phyloP scores from a whole-genome alignment of 108 stramenopile genomes.

The Pseudonitzschia multiseries region DNA sequence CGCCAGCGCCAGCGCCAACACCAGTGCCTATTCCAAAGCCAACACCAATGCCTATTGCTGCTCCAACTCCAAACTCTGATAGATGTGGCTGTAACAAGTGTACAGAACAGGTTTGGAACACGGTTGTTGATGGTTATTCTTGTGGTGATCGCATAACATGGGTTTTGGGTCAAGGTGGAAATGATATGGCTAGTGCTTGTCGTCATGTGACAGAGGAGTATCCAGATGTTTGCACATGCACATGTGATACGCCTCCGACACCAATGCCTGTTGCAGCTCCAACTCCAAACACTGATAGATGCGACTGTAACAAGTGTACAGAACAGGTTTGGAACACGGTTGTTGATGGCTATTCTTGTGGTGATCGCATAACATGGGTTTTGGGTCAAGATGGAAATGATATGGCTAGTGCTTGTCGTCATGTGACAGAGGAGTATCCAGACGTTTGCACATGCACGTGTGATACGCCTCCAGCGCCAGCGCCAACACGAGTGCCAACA shows the following conservation, averaged over 20 bases:
- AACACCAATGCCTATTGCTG: neutral
- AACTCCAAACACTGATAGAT: neutral
- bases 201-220: neutral
- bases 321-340: neutral
- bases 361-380: neutral
- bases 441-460: neutral
- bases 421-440: neutral
- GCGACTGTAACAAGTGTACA: neutral
- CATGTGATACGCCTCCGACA: neutral
- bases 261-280: neutral
- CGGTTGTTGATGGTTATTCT: too few species aligned
- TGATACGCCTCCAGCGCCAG: neutral
- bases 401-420: neutral
- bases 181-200: neutral
- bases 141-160: too few species aligned
- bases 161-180: neutral
- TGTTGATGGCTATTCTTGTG: neutral
- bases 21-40: neutral
- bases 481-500: neutral
- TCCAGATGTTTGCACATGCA: neutral
- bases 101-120: neutral
- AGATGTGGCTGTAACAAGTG: neutral
- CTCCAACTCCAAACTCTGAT: neutral
- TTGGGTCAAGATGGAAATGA: neutral
- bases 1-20: neutral